These are phyloP conservation scores for Aplosporella prunicola DNA, from an alignment of 2,329 filamentous ascomycete genomes.

Conservation along the genomic window DNA sequence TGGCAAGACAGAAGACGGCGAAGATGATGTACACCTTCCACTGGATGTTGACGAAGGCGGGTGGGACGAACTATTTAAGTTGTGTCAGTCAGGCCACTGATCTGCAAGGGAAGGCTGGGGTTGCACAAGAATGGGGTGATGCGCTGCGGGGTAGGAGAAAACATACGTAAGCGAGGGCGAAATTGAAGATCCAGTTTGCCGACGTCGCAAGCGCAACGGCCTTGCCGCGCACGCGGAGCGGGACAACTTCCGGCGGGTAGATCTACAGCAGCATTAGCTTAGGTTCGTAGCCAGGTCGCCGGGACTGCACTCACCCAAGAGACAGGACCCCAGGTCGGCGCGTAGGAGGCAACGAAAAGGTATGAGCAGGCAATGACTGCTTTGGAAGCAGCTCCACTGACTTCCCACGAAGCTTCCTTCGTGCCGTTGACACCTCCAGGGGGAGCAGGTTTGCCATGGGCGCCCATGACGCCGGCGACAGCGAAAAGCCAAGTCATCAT, in stretches of 20 bases:
- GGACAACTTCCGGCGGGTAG: slow-evolving; percentile 55
- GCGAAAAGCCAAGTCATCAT: slow-evolving; percentile 57
- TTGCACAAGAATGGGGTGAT: slow-evolving; percentile 47
- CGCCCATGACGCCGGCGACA: slow-evolving; percentile 52
- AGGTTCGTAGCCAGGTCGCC: no score
- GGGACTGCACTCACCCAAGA: slow-evolving; percentile 28
- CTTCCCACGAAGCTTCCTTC: slow-evolving; percentile 32
- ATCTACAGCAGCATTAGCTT: slow-evolving; percentile 16
- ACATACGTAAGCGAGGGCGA: slow-evolving; percentile 34
- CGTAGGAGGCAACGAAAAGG: slow-evolving; percentile 62
- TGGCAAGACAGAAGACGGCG: slow-evolving; percentile 58
- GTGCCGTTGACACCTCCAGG: slow-evolving; percentile 32
- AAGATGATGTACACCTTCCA: slow-evolving; percentile 66
- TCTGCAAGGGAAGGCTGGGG: slow-evolving; percentile 16
- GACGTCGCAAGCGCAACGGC: slow-evolving; percentile 53
- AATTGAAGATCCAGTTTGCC: slow-evolving; percentile 51
- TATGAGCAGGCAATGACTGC: slow-evolving; percentile 61
- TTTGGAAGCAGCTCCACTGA: slow-evolving; percentile 30
- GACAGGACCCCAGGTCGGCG: slow-evolving; percentile 53
- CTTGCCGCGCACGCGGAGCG: slow-evolving; percentile 53
- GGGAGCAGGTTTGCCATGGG: slow-evolving; percentile 41
- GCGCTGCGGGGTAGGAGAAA: no score
- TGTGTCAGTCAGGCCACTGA: not conserved
- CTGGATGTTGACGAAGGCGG: slow-evolving; percentile 48
- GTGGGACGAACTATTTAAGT: slow-evolving; percentile 44